phyloP scores from a whole-genome alignment of 106 monocot genomes.

The Amphibolis antarctica region DNA sequence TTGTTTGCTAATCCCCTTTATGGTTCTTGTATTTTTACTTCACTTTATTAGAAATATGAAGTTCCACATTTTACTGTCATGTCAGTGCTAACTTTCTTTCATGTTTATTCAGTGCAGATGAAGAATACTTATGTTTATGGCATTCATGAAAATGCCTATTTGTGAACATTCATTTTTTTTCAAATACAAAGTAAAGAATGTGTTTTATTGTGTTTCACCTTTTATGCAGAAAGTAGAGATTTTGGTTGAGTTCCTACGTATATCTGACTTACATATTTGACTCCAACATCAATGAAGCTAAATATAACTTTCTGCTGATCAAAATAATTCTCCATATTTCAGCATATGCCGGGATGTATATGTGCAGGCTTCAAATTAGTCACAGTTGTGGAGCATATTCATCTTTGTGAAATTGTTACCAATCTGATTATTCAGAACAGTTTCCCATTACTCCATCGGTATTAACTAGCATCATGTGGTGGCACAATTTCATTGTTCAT shows the following conservation, averaged over 20 bases:
- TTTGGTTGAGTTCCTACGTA: not conserved
- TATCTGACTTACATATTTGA: not conserved
- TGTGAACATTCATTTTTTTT: too few species aligned
- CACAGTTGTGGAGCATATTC: slow-evolving; percentile 9
- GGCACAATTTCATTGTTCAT: slow-evolving; percentile 18
- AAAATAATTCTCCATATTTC: slow-evolving; percentile 24
- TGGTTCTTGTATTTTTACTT: too few species aligned
- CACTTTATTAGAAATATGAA: too few species aligned
- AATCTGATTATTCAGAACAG: slow-evolving; percentile 17
- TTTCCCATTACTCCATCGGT: slow-evolving; percentile 16
- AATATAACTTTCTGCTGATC: slow-evolving; percentile 33
- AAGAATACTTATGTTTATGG: too few species aligned
- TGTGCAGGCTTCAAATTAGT: slow-evolving; percentile 1
- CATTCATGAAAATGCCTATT: too few species aligned
- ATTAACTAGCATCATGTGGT: slow-evolving; percentile 22
- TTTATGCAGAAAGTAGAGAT: too few species aligned
- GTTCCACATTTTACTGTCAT: too few species aligned
- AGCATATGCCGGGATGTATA: slow-evolving; percentile 6
- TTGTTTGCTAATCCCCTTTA: too few species aligned
- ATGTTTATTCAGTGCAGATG: too few species aligned
- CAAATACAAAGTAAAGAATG: too few species aligned
- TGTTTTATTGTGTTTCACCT: too few species aligned
- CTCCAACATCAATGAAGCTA: slow-evolving; percentile 1
- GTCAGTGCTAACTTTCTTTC: too few species aligned
- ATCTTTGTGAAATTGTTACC: slow-evolving; percentile 24